Percentiles rank a stretch among this genome's conserved stretches.
Conservation (phyloP, 2,329 filamentous ascomycete species). For the Fusarium albidum region DNA sequence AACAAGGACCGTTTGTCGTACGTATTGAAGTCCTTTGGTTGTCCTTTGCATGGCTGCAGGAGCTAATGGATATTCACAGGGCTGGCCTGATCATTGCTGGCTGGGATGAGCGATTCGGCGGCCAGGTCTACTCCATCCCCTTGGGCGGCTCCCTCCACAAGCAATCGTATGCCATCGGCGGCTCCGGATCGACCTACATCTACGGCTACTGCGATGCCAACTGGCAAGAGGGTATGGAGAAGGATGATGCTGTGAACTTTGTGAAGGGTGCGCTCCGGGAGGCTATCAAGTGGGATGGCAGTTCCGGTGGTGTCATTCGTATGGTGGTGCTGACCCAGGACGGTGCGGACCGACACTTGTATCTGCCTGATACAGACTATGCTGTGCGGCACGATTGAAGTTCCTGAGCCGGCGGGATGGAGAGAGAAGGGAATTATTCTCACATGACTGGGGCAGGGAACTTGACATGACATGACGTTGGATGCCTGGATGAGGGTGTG, state of each 20-base stretch:
- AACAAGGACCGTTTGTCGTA: constrained; percentile 96
- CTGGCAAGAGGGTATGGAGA: constrained; percentile 95
- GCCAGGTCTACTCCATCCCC: constrained; percentile 97
- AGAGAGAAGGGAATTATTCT: constrained; percentile 14
- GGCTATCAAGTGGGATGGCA: constrained; percentile 99
- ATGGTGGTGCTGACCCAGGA: constrained; percentile 95
- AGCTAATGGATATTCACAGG: constrained; percentile 55
- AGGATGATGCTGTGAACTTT: constrained; percentile 88
- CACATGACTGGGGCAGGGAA: constrained; percentile 24
- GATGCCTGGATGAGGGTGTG: constrained; percentile 12
- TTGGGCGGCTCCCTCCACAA: constrained; percentile 97
- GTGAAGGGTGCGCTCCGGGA: constrained; percentile 91
- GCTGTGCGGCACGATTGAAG: constrained; percentile 70
- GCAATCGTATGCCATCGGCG: constrained; percentile 93
- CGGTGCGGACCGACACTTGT: constrained; percentile 92
- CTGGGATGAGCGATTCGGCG: constrained; percentile 93
- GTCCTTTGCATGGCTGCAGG: not conserved
- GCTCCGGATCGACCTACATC: constrained; percentile 98
- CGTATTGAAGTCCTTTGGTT: constrained; percentile 45
- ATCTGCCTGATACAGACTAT: constrained; percentile 93
- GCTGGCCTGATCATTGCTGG: constrained; percentile 99
- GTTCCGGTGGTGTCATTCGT: constrained; percentile 96
- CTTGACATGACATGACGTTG: constrained; percentile 25
- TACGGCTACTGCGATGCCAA: constrained; percentile 98
- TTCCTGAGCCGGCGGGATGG: constrained; percentile 30